Base-by-base conservation (phyloP, 192 early-diverging fungal species). In the Dispira simplex region DNA sequence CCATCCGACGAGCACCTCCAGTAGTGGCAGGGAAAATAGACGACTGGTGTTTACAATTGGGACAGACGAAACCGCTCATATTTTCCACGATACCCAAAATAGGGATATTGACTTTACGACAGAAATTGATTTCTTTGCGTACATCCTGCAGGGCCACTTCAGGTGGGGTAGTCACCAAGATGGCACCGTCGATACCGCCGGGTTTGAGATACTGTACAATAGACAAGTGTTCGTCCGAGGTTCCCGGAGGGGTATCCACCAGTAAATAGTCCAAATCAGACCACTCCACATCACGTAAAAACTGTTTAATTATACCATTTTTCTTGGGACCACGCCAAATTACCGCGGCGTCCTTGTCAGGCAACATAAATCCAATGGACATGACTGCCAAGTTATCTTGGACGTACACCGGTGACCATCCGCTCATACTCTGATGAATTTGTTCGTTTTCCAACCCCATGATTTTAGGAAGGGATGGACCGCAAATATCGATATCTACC, bases 11-110 rank as follows among this genome's bases (percentile, higher is more conserved):
- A 10, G 83, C 88, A 3, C 90, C 90, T 11, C 90, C 90, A 0
- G 88, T 85, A 9, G 87, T 88, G 0, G 88, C 80, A 6, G 82
- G 76, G 64, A 92, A 92, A 58, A 92, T 88, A 11, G 73, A 63
- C 25, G 86, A 87, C 74, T 88, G 81, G 49, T 78, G 80, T 51
- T 81, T 65, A 70, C 96, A 98, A 23, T 78, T 79, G 2, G 93
- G 94, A 64, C 96, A 99, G 11, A 97, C 88, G 74, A 96, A 99
- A 10, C 94, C 96, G 64, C 82, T 82, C 96, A 99, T 96, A 70
- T 97, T 97, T 71, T 99, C 96, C 9, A 99, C 89, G 4, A 99
- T 73, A 6, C 96, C 96, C 23, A 97, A 72, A 62, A 99, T 85
- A 1, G 86, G 88, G 20, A 99, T 80, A 43, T 79, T 78, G 63